Percentiles rank a stretch among this genome's conserved stretches.
These are phyloP conservation scores for Plasmodium inui DNA, from an alignment of 169 alveolate species.

Conservation along the genomic window DNA sequence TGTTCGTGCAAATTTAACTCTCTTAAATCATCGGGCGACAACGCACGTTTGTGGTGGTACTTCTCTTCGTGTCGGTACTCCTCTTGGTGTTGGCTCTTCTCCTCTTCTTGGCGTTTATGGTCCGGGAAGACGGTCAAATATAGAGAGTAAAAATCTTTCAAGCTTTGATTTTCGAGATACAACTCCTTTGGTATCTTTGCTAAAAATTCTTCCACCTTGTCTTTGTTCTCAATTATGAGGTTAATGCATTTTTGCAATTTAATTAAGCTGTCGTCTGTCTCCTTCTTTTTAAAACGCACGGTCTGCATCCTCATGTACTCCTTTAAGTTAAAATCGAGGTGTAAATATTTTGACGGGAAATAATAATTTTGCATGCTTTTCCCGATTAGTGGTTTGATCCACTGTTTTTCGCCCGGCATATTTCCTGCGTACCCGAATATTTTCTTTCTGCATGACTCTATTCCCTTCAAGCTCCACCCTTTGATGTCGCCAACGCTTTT, in stretches of 20 bases:
- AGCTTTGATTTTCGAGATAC: slow-evolving; percentile 67
- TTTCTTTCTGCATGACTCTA: slow-evolving; percentile 72
- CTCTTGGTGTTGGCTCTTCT: too few species aligned
- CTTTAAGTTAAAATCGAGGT: slow-evolving; percentile 82
- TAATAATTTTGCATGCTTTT: slow-evolving; percentile 82
- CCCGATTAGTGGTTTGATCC: slow-evolving; percentile 85
- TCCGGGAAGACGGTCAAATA: slow-evolving; percentile 66
- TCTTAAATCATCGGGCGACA: slow-evolving; percentile 40
- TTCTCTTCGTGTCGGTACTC: background rate
- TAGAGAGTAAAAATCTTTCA: slow-evolving; percentile 53
- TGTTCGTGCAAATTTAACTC: slow-evolving; percentile 40
- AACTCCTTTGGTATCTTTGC: slow-evolving; percentile 51
- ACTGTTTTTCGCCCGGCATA: slow-evolving; percentile 85
- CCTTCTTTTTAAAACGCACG: slow-evolving; percentile 77
- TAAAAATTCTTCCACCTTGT: slow-evolving; percentile 39
- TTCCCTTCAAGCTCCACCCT: slow-evolving; percentile 56
- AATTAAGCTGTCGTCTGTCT: slow-evolving; percentile 55
- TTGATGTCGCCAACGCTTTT: slow-evolving; percentile 57
- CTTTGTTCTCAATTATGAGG: slow-evolving; percentile 70
- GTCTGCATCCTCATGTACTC: slow-evolving; percentile 85
- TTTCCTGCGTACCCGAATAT: slow-evolving; percentile 75
- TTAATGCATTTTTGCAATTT: slow-evolving; percentile 64
- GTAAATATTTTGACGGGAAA: slow-evolving; percentile 87
- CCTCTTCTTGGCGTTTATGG: background rate
- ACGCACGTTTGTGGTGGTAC: background rate